Base-by-base conservation (phyloP, 352 stramenopile genomes). In the Phytopythium ostracodes region DNA sequence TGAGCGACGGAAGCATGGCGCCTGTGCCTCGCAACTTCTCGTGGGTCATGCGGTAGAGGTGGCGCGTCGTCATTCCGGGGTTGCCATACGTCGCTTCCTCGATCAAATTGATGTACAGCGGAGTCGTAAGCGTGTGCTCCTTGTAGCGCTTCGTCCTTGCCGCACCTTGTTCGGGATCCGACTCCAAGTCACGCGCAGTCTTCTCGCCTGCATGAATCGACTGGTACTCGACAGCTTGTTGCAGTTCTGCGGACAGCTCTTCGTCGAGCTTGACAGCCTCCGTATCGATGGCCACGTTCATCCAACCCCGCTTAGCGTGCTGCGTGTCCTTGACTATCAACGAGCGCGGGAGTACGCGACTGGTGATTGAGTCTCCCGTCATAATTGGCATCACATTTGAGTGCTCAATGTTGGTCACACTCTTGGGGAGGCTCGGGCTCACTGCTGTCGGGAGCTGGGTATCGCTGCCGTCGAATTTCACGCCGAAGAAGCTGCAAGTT, bases 11-110 rank as follows among this genome's bases (percentile, higher is more conserved):
- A 22, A 88, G 56, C 24, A 76, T 64, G 47, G 76, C 76, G 24
- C 77, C 62, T 9, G 63, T 73, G 22, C 66, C 59, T 24, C 60
- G 63, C 17, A 91, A 56, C 29, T 75, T 70, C 51, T 68, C 52
- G 31, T 72, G 63, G 56, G 87, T 62, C 44, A 64, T 51, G 20
- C 72, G 71, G 50, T 81, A 79, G 29, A 89, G 62, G 25, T 91
- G 81, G 12, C 56, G 59, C 15, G 72, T 42, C 38, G 54, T 56
- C 11, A 67, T 63, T 46, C 75, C 63, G 2, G 63, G 66, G 18
- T 79, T 64, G 55, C 76, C 79, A 62, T 81, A 89, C 18, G 77
- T 60, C 44, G 76, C 68, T 56, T 91, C 79, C 65, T 91, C 81
- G 25, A 91, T 55, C 24, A 89, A 63, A 51, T 64, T 64, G 9